Evolutionary conservation across 768 basidiomycete genomes (phyloP), one percentile per base, ranked within the genome.

Genomic region (Leccinum ochraceum): DNA sequence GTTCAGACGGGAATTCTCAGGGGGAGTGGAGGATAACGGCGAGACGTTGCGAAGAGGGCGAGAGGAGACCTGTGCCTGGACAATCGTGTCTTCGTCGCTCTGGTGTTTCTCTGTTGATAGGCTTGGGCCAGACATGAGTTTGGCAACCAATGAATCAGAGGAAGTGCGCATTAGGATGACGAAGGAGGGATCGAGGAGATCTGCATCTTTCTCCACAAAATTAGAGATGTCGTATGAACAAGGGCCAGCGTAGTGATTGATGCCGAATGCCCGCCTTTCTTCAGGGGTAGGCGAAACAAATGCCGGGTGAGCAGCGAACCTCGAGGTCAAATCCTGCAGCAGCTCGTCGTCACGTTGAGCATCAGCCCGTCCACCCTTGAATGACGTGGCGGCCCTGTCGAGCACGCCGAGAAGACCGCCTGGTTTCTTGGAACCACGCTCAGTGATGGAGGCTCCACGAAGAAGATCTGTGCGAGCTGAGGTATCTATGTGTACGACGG

Each of bases 1-100:
- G 64, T 85, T 85, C 24, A 85, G 73, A 30, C 73, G 80, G 0
- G 79, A 60, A 56, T 73, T 76, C 53, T 79, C 79, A 37, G 77
- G 70, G 20, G 58, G 54, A 54, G 56, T 24, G 66, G 57, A 55
- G 24, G 71, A 49, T 42, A 81, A 66, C n/a, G 74, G 67, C 0
- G 81, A 81, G 4, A 80, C 77, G 14, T 73, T 73, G 28, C 86
- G 82, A 10, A 87, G 76, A 20, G 86, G 84, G 8, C 79, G 80
- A 16, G 81, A 80, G 5, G 84, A 83, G 8, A 87, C 84, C 65
- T 87, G 86, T 26, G 86, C 84, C 66, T 87, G 85, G 32, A 86
- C 86, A 59, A 86, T 80, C 62, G 80, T 85, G 60, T 72, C 73
- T 49, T 80, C 76, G 61, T 87, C 86, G 58, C 83, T 80, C 20